Evolutionary conservation across 441 rosid species (phyloP), one percentile per base, ranked within the genome.

Genomic region (Cnidoscolus chayamansa): DNA sequence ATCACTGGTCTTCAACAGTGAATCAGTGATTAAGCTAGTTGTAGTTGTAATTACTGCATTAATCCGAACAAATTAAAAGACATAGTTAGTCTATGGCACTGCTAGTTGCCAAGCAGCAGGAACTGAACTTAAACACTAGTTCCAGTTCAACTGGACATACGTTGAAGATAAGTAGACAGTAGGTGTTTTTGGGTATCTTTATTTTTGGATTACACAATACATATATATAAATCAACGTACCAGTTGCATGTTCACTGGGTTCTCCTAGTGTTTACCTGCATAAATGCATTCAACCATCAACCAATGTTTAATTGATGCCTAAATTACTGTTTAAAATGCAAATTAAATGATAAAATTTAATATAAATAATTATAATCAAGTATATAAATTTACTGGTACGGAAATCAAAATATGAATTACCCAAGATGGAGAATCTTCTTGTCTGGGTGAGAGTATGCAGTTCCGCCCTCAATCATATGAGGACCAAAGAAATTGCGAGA

Each of bases 401-500:
- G 1, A 11, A 30, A 30, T 16, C 6, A 32, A 16, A 16, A 54
- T 4, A 55, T 19, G 60, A 49, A 10, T 76, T 40, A 93, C 86
- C 97, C 97, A 55, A 90, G 97, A 80, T 92, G 91, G 76, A 90
- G 95, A 3, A 82, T 78, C 76, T 89, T 92, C 86, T 89, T 90
- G 84, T 89, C 92, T 0, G 87, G 82, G 37, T 80, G 85, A 7
- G 96, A 84, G 81, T 82, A 86, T 20, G 85, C 50, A 68, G 76
- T 53, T 65, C 80, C 84, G 49, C 76, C 76, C 4, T 83, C 89
- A 48, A 90, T 77, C 71, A 88, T 81, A 68, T 81, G 78, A 4
- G 93, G 75, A 65, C 82, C 83, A 71, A 95, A 93, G 95, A 93
- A 95, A 77, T 93, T 89, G 79, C 90, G 92, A 67, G 99, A 89